Evolutionary conservation across 83 land plant genomes (phyloP).

Genomic region (Picea engelmannii): DNA sequence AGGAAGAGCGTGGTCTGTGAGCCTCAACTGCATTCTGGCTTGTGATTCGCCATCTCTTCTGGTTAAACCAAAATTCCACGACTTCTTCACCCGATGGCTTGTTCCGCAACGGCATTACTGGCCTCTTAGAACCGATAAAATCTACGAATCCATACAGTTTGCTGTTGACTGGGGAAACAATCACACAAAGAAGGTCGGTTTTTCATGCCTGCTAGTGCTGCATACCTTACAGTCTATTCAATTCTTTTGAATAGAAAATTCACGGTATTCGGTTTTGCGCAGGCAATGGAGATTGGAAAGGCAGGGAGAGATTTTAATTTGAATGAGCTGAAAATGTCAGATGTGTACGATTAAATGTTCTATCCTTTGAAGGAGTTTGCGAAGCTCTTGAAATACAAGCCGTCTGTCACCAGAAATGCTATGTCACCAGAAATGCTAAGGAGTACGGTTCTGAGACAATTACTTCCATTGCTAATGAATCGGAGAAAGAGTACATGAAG

Average conservation of each 20-base stretch:
- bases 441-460: not conserved
- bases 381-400: slow-evolving; percentile 27
- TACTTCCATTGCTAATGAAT: slow-evolving; percentile 13
- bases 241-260: not conserved
- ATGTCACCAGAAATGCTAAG: no score
- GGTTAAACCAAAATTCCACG: slow-evolving; percentile 32
- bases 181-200: slow-evolving; percentile 23
- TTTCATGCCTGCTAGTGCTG: no score
- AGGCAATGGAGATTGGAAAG: no score
- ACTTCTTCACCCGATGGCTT: slow-evolving; percentile 46
- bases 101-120: slow-evolving; percentile 43
- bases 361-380: no score
- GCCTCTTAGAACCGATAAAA: slow-evolving; percentile 7
- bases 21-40: no score
- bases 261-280: slow-evolving; percentile 1
- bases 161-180: slow-evolving; percentile 26
- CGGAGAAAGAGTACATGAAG: slow-evolving; percentile 20
- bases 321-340: no score
- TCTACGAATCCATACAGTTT: slow-evolving; percentile 35
- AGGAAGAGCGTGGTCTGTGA: no score
- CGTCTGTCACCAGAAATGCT: no score
- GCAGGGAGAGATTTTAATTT: slow-evolving; percentile 13
- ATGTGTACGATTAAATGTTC: no score
- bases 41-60: slow-evolving; percentile 27
- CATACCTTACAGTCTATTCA: not conserved